phyloP scores from a whole-genome alignment of 2,329 filamentous ascomycete genomes.

The Sarocladium brachiariae region DNA sequence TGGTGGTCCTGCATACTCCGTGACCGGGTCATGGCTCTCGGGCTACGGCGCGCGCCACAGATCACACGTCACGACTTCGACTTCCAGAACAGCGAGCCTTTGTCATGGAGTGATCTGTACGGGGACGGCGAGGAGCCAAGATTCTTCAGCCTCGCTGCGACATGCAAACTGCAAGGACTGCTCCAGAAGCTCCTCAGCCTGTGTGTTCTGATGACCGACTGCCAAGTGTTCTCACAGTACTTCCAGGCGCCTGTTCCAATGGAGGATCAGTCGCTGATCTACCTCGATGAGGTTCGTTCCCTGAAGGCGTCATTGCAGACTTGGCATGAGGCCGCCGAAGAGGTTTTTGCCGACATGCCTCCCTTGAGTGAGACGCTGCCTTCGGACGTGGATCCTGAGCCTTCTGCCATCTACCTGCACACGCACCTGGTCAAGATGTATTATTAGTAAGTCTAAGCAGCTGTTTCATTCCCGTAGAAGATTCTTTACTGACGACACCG shows the following conservation, averaged over 20 bases:
- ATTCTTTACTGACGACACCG: neutral
- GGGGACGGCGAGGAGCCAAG: neutral
- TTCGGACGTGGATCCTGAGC: neutral
- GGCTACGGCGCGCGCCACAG: conserved; percentile 7
- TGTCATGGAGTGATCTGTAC: neutral
- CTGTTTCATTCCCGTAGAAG: neutral
- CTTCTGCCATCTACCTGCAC: neutral
- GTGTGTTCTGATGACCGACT: neutral
- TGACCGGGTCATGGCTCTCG: conserved; percentile 10
- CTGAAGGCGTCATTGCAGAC: neutral
- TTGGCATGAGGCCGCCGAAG: neutral
- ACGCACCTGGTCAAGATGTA: neutral
- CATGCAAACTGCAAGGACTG: neutral
- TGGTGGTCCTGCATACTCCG: conserved; percentile 12
- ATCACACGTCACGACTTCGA: conserved; percentile 8
- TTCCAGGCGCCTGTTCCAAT: neutral
- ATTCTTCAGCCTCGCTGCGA: neutral
- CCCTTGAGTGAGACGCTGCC: too few relatives aligned
- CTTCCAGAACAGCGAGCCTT: neutral
- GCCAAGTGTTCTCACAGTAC: neutral
- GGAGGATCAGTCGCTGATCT: conserved; percentile 1
- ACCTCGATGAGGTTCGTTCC: neutral
- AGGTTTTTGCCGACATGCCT: neutral
- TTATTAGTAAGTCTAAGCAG: neutral
- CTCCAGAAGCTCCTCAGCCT: neutral